phyloP scores from a whole-genome alignment of 257 asterid species.

The Scutellaria minor region DNA sequence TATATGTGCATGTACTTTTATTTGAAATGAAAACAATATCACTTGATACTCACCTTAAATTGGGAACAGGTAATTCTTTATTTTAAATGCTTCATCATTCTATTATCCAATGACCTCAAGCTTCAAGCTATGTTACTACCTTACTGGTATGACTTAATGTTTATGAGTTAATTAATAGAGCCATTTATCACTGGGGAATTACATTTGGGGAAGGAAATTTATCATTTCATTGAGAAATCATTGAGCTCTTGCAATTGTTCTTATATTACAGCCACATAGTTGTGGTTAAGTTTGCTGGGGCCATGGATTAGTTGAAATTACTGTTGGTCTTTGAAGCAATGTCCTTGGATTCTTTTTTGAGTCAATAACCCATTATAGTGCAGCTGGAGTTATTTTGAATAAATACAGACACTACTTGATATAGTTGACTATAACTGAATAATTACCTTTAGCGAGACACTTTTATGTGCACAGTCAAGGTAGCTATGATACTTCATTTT shows the following conservation, averaged over 20 bases:
- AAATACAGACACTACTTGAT: neutral
- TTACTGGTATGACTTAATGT: neutral
- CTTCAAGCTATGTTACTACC: neutral
- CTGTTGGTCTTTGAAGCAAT: neutral
- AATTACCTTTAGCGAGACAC: neutral
- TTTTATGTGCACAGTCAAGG: slow-evolving; percentile 1
- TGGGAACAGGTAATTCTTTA: neutral
- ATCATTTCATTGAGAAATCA: neutral
- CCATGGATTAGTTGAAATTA: neutral
- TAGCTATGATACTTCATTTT: neutral
- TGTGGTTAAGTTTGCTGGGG: slow-evolving; percentile 9
- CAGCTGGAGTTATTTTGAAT: neutral
- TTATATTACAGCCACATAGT: neutral
- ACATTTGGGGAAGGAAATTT: neutral
- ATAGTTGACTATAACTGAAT: neutral
- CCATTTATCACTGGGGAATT: neutral
- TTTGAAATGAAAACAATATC: neutral
- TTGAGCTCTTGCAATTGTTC: neutral
- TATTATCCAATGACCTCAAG: slow-evolving; percentile 7
- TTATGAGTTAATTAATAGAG: neutral
- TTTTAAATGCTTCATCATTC: slow-evolving; percentile 1
- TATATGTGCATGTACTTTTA: neutral
- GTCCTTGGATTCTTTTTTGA: neutral
- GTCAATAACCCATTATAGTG: slow-evolving; percentile 1
- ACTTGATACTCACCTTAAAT: slow-evolving; percentile 8